Base-by-base conservation (phyloP, 2,329 filamentous ascomycete species). In the Aspergillus fumigatus region DNA sequence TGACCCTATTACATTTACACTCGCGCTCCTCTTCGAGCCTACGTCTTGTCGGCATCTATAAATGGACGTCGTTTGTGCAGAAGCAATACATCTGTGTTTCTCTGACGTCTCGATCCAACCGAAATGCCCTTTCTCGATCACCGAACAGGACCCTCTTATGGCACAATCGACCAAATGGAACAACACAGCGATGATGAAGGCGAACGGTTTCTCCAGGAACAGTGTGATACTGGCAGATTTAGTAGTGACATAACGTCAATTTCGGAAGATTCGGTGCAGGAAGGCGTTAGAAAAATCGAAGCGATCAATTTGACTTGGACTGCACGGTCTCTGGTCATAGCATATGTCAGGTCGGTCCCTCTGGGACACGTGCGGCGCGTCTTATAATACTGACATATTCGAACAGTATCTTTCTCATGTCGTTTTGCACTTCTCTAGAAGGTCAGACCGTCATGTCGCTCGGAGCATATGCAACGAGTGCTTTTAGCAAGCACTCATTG, bases 341-440 rank as follows among this genome's bases (percentile, higher is more conserved):
- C 78, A 62, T 81, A 80, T 67, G 62, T 77, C 59, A 73, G 75
- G 80, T 80, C 66, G 58, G 77, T 70, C 56, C 57, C 54, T 53
- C 57, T 54, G 60, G 43, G 32, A 25, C 50, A 57, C 52, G 48
- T 45, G 35, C 26, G 51, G 45, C 48, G 51, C 27, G 49, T 45
- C 51, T 14, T 38, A 14, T 45, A 54, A 45, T 54, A 43, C 63
- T 67, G 43, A 69, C 62, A 51, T 51, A 21, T 50, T 57, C 55
- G 71, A 57, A 26, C 58, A 81, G 79, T 57, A 81, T 82, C 62
- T 81, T 86, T 59, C 76, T 86, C 55, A 84, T 88, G 75, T 84
- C 85, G 21, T 87, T 84, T 63, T 81, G 82, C 50, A 87, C 84
- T 5, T 88, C 85, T n/a, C 77, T 88, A 19, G 86, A 88, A 68